Conservation (phyloP, 1,139 yeast species). For the Kazachstania sp. region DNA sequence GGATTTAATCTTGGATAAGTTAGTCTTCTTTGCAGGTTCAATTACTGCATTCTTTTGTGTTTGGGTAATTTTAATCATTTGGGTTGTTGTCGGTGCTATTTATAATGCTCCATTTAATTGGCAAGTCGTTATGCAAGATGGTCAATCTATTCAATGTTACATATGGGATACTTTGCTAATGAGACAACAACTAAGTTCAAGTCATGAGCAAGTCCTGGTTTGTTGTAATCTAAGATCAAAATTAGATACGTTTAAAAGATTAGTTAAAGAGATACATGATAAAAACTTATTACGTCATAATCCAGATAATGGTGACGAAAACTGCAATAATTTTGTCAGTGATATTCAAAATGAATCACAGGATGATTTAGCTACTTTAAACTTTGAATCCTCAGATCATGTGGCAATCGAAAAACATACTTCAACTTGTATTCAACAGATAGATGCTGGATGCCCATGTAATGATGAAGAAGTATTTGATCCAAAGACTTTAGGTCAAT, state of each 20-base stretch:
- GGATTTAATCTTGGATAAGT: conserved; percentile 18
- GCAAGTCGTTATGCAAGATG: conserved; percentile 39
- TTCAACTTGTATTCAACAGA: neutral
- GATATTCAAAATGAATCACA: neutral
- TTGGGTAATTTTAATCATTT: conserved; percentile 27
- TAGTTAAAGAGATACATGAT: conserved; percentile 9
- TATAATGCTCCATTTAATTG: conserved; percentile 31
- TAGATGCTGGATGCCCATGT: neutral
- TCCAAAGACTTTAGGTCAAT: conserved; percentile 7
- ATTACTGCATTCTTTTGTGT: conserved; percentile 22
- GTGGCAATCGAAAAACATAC: no score
- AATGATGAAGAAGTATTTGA: neutral
- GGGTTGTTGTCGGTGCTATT: conserved; percentile 32
- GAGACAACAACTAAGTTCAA: conserved; percentile 33
- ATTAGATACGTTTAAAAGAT: conserved; percentile 19
- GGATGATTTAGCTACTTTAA: no score
- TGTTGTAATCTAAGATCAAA: conserved; percentile 31
- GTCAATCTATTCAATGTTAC: conserved; percentile 35
- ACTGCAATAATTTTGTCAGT: neutral
- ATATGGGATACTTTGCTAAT: conserved; percentile 35
- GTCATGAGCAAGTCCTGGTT: conserved; percentile 22
- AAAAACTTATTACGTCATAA: neutral
- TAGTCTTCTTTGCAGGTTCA: conserved; percentile 29
- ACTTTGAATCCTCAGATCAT: no score
- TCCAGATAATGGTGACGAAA: neutral